phyloP scores from a whole-genome alignment of 257 asterid species.

The Primulina tabacum region DNA sequence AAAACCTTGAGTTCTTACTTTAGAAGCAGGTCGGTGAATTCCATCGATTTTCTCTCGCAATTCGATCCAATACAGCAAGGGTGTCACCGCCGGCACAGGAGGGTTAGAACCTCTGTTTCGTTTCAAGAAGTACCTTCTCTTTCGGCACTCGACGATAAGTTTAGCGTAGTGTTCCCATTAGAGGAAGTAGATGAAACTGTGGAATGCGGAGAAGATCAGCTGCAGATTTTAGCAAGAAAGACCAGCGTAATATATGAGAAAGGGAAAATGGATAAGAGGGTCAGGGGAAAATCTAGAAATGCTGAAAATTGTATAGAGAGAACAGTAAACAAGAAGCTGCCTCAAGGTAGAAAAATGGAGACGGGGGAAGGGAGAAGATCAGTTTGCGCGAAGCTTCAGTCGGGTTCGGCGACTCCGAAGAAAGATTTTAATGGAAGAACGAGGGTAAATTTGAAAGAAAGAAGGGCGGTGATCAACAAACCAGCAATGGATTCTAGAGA shows the following conservation, averaged over 20 bases:
- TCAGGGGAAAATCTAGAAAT: too few relatives aligned
- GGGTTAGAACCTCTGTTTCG: slow-evolving; percentile 50
- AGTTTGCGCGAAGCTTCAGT: too few relatives aligned
- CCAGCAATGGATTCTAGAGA: background rate
- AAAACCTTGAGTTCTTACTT: slow-evolving; percentile 40
- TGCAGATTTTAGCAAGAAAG: slow-evolving; percentile 2
- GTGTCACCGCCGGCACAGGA: slow-evolving; percentile 29
- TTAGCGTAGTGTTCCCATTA: slow-evolving; percentile 2
- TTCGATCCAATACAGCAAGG: slow-evolving; percentile 23
- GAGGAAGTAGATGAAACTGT: slow-evolving; percentile 20
- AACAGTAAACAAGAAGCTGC: slow-evolving; percentile 8
- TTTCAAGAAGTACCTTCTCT: slow-evolving; percentile 31
- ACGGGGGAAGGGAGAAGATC: too few relatives aligned
- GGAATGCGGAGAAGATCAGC: slow-evolving; percentile 3
- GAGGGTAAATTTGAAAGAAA: slow-evolving; percentile 28
- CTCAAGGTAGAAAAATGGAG: too few relatives aligned
- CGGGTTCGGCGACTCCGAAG: background rate
- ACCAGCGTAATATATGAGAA: slow-evolving; percentile 8
- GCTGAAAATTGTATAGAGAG: background rate
- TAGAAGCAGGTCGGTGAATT: slow-evolving; percentile 53
- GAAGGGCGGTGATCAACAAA: background rate
- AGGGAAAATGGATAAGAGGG: background rate
- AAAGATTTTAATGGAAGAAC: slow-evolving; percentile 24
- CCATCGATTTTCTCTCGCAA: slow-evolving; percentile 44
- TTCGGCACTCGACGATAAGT: background rate